phyloP scores from a whole-genome alignment of 202 grass and related monocot genomes.

The Carex arenaria region DNA sequence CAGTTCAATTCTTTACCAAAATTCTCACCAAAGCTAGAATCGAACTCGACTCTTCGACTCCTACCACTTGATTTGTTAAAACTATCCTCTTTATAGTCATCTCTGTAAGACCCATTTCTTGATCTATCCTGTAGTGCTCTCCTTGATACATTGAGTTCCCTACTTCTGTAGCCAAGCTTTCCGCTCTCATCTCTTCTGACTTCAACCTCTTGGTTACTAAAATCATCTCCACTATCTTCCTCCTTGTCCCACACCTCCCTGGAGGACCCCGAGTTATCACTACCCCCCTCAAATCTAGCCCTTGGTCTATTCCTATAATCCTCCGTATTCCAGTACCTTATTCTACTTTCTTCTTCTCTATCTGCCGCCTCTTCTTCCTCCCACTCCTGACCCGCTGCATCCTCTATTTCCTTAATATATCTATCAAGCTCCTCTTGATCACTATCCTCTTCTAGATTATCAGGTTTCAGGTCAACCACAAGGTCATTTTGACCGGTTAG shows the following conservation, averaged over 20 bases:
- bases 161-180: not conserved
- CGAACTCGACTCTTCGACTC: not conserved
- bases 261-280: slow-evolving; percentile 38
- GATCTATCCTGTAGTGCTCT: not conserved
- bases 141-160: not conserved
- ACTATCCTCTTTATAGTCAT: not conserved
- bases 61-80: slow-evolving; percentile 7
- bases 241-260: slow-evolving; percentile 51
- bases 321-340: slow-evolving; percentile 64
- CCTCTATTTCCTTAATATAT: slow-evolving; percentile 91
- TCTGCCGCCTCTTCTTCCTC: slow-evolving; percentile 80
- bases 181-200: not conserved
- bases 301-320: slow-evolving; percentile 23
- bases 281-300: slow-evolving; percentile 30
- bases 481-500: slow-evolving; percentile 24
- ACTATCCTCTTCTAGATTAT: slow-evolving; percentile 69
- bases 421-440: slow-evolving; percentile 95
- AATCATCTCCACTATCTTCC: slow-evolving; percentile 15
- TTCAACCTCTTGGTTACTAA: slow-evolving; percentile 7
- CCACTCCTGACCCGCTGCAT: slow-evolving; percentile 86
- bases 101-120: not conserved
- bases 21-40: slow-evolving; percentile 36
- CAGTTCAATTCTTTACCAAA: slow-evolving; percentile 19
- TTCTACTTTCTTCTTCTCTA: slow-evolving; percentile 58
- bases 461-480: slow-evolving; percentile 3